Percentiles rank a stretch among this genome's conserved stretches.
These are phyloP conservation scores for Biscogniauxia marginata DNA, from an alignment of 2,329 filamentous ascomycete species.

Conservation along the genomic window DNA sequence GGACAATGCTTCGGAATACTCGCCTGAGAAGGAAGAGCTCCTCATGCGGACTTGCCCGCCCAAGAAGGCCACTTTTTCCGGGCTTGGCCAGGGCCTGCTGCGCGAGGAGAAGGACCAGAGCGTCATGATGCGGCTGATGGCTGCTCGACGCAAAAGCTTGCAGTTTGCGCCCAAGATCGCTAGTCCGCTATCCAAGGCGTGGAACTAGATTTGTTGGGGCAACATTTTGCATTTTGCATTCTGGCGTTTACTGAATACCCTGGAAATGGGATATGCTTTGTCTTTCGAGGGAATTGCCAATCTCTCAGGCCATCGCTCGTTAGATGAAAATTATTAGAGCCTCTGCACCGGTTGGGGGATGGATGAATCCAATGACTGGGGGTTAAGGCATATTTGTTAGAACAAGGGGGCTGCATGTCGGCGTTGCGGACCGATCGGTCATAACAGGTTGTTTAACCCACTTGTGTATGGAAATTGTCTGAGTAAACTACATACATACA, in stretches of 20 bases:
- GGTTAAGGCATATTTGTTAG: no score
- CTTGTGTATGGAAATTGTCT: no score
- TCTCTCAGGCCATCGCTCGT: background rate
- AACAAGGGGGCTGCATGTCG: no score
- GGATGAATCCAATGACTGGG: no score
- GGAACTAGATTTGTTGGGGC: slow-evolving; percentile 37
- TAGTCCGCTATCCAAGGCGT: slow-evolving; percentile 65
- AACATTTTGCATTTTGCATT: background rate
- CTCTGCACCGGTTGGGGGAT: background rate
- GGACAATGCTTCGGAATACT: slow-evolving; percentile 31
- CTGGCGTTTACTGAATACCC: background rate
- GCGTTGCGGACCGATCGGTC: no score
- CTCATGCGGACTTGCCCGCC: slow-evolving; percentile 56
- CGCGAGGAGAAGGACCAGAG: slow-evolving; percentile 53
- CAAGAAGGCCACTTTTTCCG: slow-evolving; percentile 39
- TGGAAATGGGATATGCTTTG: background rate
- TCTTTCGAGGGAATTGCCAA: background rate
- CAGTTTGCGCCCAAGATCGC: slow-evolving; percentile 74
- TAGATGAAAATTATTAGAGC: background rate
- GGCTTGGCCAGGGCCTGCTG: slow-evolving; percentile 46
- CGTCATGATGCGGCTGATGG: slow-evolving; percentile 63
- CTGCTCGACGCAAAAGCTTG: slow-evolving; percentile 72
- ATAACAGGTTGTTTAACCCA: no score
- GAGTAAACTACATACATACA: no score
- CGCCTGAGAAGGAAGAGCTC: slow-evolving; percentile 36